Base-by-base conservation (phyloP, 1,284 basidiomycete genomes). In the Takashimella tepidaria region DNA sequence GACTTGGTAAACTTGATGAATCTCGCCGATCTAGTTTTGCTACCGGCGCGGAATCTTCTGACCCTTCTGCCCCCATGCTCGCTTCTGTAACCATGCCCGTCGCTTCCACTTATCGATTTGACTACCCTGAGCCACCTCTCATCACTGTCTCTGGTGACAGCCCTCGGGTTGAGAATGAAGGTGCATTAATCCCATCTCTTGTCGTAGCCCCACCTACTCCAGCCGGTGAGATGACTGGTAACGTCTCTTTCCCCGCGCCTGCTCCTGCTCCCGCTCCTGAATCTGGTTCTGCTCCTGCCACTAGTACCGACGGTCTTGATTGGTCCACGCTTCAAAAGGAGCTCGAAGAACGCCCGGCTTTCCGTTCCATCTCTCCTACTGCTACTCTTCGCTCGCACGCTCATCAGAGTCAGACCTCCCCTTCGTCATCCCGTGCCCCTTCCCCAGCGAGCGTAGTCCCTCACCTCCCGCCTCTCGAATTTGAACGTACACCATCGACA, bases 401-500 rank as follows among this genome's bases (percentile, higher is more conserved):
- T 12, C 67, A 68, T 53, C 24, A 26, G 46, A 16, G 31, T 16
- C 31, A 37, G 31, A 8, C 31, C 10, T 37, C 31, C 31, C 31
- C 31, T 37, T 16, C 8, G 31, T 37, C 31, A 16, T 37, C 31
- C 31, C 31, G 31, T 16, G 31, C 31, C 16, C 31, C 31, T 37
- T 37, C 55, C 10, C 57, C 60, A 44, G 45, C 51, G 21, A 54
- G 55, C 22, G 51, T 58, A 3, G 62, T 65, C 23, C 60, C 52
- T 5, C 49, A 41, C 19, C 51, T 68, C 51, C 65, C 65, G 22
- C 59, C 64, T 70, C 8, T 77, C 62, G 3, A 75, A 67, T 50
- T 74, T 40, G 67, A 88, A 88, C 58, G 81, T 76, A 0, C 77
- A 78, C 43, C 79, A 78, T 63, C 85, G 73, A 63, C 55, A 1